These are phyloP conservation scores for Schizothecium vesticola DNA, from an alignment of 495 filamentous ascomycete genomes.

Conservation along the genomic window DNA sequence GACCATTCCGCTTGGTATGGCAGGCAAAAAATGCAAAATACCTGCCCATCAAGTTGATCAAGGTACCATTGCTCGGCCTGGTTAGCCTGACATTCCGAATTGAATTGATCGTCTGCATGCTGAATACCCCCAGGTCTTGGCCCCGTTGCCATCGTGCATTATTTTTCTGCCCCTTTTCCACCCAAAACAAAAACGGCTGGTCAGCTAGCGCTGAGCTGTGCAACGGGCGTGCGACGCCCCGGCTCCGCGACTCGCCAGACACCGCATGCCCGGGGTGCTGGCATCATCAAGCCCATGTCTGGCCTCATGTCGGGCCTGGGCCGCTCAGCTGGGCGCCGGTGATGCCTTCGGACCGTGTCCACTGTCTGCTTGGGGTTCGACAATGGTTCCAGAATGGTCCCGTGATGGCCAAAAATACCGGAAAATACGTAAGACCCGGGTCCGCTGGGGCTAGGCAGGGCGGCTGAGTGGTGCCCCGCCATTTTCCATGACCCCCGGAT, in stretches of 20 bases:
- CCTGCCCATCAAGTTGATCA: not conserved
- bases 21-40: not conserved
- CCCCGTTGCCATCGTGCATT: not conserved
- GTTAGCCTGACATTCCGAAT: not conserved
- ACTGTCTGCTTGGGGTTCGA: constrained; percentile 3
- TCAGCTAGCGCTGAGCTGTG: not conserved
- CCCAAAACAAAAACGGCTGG: not conserved
- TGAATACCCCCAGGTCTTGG: not conserved
- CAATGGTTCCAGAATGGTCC: constrained; percentile 20
- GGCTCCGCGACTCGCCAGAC: not conserved
- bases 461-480: constrained; percentile 17
- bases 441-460: constrained; percentile 11
- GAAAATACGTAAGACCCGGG: constrained; percentile 27
- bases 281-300: constrained; percentile 18
- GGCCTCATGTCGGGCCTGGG: constrained; percentile 18
- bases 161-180: not conserved
- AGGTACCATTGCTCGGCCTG: not conserved
- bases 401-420: constrained; percentile 19
- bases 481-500: constrained; percentile 25
- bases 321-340: constrained; percentile 5
- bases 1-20: not conserved
- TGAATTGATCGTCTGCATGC: not conserved
- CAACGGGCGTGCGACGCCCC: constrained; percentile 1
- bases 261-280: constrained; percentile 7
- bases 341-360: constrained; percentile 16